Percentiles rank a stretch among this genome's conserved stretches.
Conservation (phyloP, 805 yeast genomes). For the Maudiozyma serrabonitensis region DNA sequence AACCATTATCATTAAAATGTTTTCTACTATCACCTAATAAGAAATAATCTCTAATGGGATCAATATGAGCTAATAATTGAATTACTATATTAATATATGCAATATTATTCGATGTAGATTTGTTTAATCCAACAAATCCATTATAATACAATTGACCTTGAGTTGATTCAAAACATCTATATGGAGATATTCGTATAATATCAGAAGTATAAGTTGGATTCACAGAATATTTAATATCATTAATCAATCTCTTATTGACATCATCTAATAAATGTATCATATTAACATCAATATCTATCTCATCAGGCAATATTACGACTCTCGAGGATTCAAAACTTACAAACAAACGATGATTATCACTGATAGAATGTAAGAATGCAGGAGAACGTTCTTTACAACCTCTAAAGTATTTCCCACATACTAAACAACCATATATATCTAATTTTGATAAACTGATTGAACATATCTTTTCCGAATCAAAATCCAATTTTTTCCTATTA, state of each 20-base stretch:
- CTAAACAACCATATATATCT: conserved; percentile 62
- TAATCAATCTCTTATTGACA: conserved; percentile 23
- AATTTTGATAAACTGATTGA: conserved; percentile 48
- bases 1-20: conserved; percentile 1
- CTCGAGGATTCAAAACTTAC: conserved; percentile 43
- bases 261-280: too few species aligned
- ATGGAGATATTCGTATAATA: conserved; percentile 30
- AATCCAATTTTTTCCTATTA: conserved; percentile 37
- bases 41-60: conserved; percentile 39
- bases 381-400: conserved; percentile 58
- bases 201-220: conserved; percentile 39
- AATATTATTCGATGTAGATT: conserved; percentile 32
- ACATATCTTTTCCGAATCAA: conserved; percentile 63
- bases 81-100: conserved; percentile 51
- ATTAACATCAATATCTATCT: conserved; percentile 15
- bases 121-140: conserved; percentile 60
- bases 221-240: conserved; percentile 44
- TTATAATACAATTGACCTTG: conserved; percentile 39
- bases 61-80: conserved; percentile 46
- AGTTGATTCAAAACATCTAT: conserved; percentile 33
- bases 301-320: conserved; percentile 40
- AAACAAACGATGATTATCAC: conserved; percentile 55
- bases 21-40: conserved; percentile 22
- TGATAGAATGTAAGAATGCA: conserved; percentile 58
- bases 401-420: conserved; percentile 63